phyloP scores from a whole-genome alignment of 257 asterid genomes.

The Ehretia macrophylla region DNA sequence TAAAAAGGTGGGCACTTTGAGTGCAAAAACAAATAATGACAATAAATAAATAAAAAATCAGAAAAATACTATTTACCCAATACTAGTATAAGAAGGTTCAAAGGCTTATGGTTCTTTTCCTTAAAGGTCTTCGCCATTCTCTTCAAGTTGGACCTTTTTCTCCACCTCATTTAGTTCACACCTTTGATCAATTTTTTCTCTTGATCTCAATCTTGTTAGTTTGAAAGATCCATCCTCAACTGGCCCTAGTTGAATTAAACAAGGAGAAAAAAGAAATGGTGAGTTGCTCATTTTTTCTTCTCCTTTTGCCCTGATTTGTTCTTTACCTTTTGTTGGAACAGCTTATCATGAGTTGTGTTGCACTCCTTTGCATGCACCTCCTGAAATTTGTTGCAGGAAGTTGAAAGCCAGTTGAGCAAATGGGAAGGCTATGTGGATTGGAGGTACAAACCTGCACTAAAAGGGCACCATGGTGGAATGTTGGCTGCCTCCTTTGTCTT shows the following conservation, averaged over 20 bases:
- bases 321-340: too few species aligned
- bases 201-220: conserved; percentile 2
- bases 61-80: too few species aligned
- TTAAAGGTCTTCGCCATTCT: conserved; percentile 17
- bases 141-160: conserved; percentile 3
- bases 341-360: too few species aligned
- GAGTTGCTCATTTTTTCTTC: not conserved
- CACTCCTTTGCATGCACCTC: not conserved
- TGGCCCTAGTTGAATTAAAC: not conserved
- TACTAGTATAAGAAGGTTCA: conserved; percentile 9
- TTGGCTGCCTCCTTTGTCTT: conserved; percentile 79
- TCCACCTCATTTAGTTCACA: not conserved
- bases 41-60: not conserved
- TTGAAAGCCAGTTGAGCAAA: conserved; percentile 40
- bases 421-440: conserved; percentile 90
- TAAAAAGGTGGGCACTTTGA: not conserved
- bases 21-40: conserved; percentile 10
- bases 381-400: conserved; percentile 36
- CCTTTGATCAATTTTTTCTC: conserved; percentile 2
- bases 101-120: conserved; percentile 9
- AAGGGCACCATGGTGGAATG: conserved; percentile 79
- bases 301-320: too few species aligned
- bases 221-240: not conserved
- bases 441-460: conserved; percentile 65
- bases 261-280: conserved; percentile 26